Conservation (phyloP, 2,329 filamentous ascomycete species). For the Ophiostoma perfectum region DNA sequence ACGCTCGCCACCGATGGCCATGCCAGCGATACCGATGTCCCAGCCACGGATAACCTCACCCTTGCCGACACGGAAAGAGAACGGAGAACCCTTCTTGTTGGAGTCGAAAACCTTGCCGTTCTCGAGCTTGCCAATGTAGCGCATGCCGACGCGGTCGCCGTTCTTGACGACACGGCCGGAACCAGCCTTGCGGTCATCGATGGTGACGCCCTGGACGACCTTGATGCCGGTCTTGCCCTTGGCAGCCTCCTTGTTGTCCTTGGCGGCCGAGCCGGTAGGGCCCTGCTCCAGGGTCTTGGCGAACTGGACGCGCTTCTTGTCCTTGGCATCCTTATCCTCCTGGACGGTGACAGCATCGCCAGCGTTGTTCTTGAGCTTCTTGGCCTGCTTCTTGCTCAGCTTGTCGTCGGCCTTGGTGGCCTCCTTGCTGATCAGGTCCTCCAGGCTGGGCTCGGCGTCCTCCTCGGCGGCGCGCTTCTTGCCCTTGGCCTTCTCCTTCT, state of each 20-base stretch:
- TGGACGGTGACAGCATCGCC: slow-evolving; percentile 69
- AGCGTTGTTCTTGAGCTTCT: slow-evolving; percentile 99
- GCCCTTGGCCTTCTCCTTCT: slow-evolving; percentile 48
- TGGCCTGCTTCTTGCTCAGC: slow-evolving; percentile 91
- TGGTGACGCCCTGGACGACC: slow-evolving; percentile 78
- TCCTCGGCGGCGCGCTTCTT: slow-evolving; percentile 90
- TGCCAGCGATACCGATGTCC: slow-evolving; percentile 91
- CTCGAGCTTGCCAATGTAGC: slow-evolving; percentile 95
- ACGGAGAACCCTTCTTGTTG: slow-evolving; percentile 99
- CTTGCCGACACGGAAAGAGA: slow-evolving; percentile 88
- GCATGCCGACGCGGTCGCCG: slow-evolving; percentile 85
- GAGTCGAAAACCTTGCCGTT: slow-evolving; percentile 95
- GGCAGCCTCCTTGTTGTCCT: slow-evolving; percentile 39
- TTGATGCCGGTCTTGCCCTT: slow-evolving; percentile 60
- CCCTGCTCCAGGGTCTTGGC: slow-evolving; percentile 98
- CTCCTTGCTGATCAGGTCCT: slow-evolving; percentile 77
- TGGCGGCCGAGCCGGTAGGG: slow-evolving; percentile 65
- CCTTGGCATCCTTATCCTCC: slow-evolving; percentile 59
- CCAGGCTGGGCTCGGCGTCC: slow-evolving; percentile 64
- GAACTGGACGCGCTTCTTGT: slow-evolving; percentile 95
- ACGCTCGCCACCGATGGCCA: slow-evolving; percentile 89
- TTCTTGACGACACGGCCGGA: slow-evolving; percentile 80
- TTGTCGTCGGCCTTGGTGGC: slow-evolving; percentile 62
- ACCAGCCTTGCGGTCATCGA: slow-evolving; percentile 93
- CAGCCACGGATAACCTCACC: slow-evolving; percentile 98